Base-by-base conservation (phyloP, 306 rosid species). In the Parietaria judaica region DNA sequence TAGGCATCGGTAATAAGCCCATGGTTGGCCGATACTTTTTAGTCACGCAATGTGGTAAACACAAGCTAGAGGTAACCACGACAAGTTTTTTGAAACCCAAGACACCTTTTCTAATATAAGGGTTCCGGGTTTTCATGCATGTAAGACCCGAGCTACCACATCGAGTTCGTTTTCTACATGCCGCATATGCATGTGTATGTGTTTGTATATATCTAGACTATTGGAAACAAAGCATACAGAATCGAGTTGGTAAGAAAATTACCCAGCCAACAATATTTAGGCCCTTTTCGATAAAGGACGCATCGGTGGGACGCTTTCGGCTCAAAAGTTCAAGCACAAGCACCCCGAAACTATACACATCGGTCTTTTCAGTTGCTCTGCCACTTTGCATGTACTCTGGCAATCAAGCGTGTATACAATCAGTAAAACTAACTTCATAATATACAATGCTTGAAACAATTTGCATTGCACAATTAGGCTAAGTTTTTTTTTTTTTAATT, bases 301-400 rank as follows among this genome's bases (percentile, higher is more conserved):
- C 90, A 72, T 92, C 99, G 0, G 99, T 88, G 41, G 99, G 99
- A 61, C 96, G 95, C 77, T 88, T 92, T 63, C 99, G 95, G 65
- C 95, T 92, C 63, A 88, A 78, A 50, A 92, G 94, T 84, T 88
- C 99, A 39, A 92, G 99, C 66, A 84, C 82, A 76, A 88, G 66
- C 65, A 92, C 96, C 60, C 99, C 99, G 63, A 92, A 92, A 78
- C 99, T 92, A 74, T 92, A 92, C 11, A 92, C 85, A 69, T 92
- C 99, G 16, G 90, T 79, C 83, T 86, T 92, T 77, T 88, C 99
- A 66, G 96, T 92, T 71, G 99, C 99, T 77, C 99, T 92, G 38
- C 99, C 99, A 79, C 99, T 92, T 72, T 88, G 99, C 99, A 92
- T 92, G 65, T 92, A 92, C 83, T 88, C 99, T 92, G 88, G 76